Evolutionary conservation across 2,329 filamentous ascomycete genomes (phyloP).

Genomic region (Ophiostoma ulmi): DNA sequence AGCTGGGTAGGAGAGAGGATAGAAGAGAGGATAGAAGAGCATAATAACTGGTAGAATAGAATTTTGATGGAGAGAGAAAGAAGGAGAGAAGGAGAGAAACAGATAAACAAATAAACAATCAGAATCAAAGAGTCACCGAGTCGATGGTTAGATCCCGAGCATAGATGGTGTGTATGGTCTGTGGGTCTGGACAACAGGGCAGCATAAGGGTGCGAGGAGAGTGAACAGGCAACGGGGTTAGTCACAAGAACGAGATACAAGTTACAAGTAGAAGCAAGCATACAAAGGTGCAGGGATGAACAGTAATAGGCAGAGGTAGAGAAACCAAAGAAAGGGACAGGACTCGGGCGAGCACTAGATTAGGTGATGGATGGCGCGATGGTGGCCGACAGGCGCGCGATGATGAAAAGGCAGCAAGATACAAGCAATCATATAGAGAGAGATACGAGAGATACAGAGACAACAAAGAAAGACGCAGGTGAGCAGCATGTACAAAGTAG

Average conservation of each 20-base stretch:
- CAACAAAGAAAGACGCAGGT: slow-evolving; percentile 8
- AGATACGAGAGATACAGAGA: not conserved
- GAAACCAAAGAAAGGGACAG: not conserved
- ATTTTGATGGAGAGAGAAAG: not conserved
- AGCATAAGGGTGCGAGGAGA: not conserved
- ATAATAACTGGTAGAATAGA: not conserved
- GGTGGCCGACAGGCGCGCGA: not conserved
- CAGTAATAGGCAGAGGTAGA: not conserved
- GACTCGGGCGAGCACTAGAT: not conserved
- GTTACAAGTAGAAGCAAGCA: not conserved
- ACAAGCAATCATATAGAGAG: not conserved
- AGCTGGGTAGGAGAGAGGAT: not conserved
- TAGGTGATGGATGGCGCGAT: slow-evolving; percentile 15
- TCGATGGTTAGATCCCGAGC: not conserved
- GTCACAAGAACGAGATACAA: slow-evolving; percentile 8
- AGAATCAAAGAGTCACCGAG: not conserved
- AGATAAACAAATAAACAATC: not conserved
- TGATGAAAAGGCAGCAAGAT: not conserved
- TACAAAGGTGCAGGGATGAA: not conserved
- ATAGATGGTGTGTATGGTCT: slow-evolving; percentile 14
- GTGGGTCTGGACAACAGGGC: slow-evolving; percentile 7
- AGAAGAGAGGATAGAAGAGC: not conserved
- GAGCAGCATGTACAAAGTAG: not conserved
- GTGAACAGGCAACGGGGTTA: slow-evolving; percentile 13
- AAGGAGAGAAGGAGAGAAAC: not conserved